Evolutionary conservation across 441 rosid species (phyloP), one percentile per base, ranked within the genome.

Genomic region (Hura crepitans): DNA sequence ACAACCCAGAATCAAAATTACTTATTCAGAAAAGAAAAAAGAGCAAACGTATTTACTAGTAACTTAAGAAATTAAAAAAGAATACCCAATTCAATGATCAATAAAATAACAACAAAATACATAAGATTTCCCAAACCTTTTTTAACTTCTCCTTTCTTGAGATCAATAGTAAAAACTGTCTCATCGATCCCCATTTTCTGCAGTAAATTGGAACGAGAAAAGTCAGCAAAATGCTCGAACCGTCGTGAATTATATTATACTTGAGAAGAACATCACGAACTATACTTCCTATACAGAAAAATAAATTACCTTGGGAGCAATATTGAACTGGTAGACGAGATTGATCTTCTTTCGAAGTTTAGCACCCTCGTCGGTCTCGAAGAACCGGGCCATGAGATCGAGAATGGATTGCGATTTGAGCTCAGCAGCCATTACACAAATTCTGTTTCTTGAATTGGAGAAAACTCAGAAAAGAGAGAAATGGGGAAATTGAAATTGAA

Each of bases 161-260:
- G 90, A 89, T 95, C 88, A 51, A 95, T 82, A 68, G 83, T 77
- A 75, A 76, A 89, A 58, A 77, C 70, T 72, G 90, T 94, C 83
- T 95, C 98, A 66, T 90, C 83, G 59, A 90, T 67, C 68, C 99
- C 99, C 74, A 94, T 77, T 92, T 90, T 94, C 99, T 94, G 77
- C 66, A 65, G 14, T 14, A 11, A 9, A 59, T 2, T 28, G 15
- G 33, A 14, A 20, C 22, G 17, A 57, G 18, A n/a, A 1, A 53
- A 25, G 61, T 25, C n/a, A 25, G 2, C 50, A n/a, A 3, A 61
- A 46, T 22, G 2, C 13, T 20, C 5, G 56, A 66, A 2, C 6
- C 2, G 59, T 0, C 35, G 33, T 0, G 47, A 14, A 23, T 10
- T 5, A 57, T 18, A 30, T 47, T 9, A 23, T n/a, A n/a, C n/a